phyloP scores from a whole-genome alignment of 2,329 filamentous ascomycete genomes.

The Didymosphaeria variabile region DNA sequence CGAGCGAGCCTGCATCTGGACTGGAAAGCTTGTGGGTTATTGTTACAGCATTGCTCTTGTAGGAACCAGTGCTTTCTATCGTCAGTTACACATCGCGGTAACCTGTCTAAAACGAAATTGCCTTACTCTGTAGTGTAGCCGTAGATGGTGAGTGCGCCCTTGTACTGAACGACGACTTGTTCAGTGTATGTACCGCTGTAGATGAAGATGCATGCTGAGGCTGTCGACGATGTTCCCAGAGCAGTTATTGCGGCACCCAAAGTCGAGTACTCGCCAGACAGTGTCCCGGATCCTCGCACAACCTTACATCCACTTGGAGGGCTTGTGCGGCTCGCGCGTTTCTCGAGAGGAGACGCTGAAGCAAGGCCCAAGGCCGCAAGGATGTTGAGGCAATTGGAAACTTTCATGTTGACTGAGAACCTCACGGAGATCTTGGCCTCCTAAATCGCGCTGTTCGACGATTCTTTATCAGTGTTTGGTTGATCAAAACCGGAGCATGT shows the following conservation, averaged over 20 bases:
- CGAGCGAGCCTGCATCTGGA: slow-evolving; percentile 52
- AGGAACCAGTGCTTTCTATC: slow-evolving; percentile 34
- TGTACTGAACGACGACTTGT: slow-evolving; percentile 62
- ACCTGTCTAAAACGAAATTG: not conserved
- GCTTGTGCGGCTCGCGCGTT: slow-evolving; percentile 44
- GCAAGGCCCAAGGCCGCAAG: not conserved
- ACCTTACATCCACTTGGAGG: slow-evolving; percentile 59
- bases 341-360: not conserved
- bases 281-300: slow-evolving; percentile 46
- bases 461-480: not conserved
- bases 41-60: slow-evolving; percentile 64
- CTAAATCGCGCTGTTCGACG: not conserved
- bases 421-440: not conserved
- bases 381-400: not conserved
- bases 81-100: not conserved
- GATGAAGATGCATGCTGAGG: slow-evolving; percentile 66
- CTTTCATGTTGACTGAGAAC: not conserved
- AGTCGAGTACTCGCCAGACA: slow-evolving; percentile 51
- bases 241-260: slow-evolving; percentile 50
- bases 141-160: slow-evolving; percentile 54
- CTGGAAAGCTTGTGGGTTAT: slow-evolving; percentile 52
- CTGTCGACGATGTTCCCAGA: slow-evolving; percentile 58
- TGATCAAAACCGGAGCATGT: not conserved
- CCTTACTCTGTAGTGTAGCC: slow-evolving; percentile 26
- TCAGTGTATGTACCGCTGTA: slow-evolving; percentile 64